Evolutionary conservation across 371 early-diverging fungal species (phyloP), one percentile per base, ranked within the genome.

Genomic region (Mortierella sp.): DNA sequence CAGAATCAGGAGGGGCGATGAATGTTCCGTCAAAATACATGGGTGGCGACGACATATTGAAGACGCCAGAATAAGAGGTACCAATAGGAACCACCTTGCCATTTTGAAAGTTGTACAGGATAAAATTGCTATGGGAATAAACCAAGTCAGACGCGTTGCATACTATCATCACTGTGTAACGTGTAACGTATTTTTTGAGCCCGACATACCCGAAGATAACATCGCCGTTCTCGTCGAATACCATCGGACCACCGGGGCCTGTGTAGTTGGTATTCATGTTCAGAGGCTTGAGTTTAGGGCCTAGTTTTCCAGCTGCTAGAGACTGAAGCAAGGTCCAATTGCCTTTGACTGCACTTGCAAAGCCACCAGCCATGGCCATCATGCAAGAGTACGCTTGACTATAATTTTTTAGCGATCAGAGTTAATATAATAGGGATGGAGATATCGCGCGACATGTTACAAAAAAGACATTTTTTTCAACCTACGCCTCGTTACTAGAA

Each of bases 221-320:
- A 66, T 87, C 88, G 1, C 88, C 88, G 54, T 83, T 83, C 4
- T 80, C 62, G 43, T 86, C 86, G 71, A 83, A 83, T 0, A 79
- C 50, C 84, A 87, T 85, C 3, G 85, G 86, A 4, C 88, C 88
- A 47, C 85, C 84, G 1, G 88, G 88, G 1, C 88, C 86, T 7
- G 84, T 82, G 58, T 87, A 87, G 34, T 73, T 67, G 44, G 82
- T 76, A 56, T 87, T 87, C 70, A 87, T 86, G 4, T 79, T 70
- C 12, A 62, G 47, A 3, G 88, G 88, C 24, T 60, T 37, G 61
- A 87, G 66, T 27, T 69, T 64, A 4, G 67, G 47, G 0, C 86
- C 84, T 11, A 86, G 44, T 12, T 70, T 79, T 7, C 86, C 86
- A 1, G 64, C 49, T 0, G 81, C 70, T 14, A 87, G 56, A 44